Conservation (phyloP, 108 stramenopile species). For the Cyclotella choctawhatcheeana region DNA sequence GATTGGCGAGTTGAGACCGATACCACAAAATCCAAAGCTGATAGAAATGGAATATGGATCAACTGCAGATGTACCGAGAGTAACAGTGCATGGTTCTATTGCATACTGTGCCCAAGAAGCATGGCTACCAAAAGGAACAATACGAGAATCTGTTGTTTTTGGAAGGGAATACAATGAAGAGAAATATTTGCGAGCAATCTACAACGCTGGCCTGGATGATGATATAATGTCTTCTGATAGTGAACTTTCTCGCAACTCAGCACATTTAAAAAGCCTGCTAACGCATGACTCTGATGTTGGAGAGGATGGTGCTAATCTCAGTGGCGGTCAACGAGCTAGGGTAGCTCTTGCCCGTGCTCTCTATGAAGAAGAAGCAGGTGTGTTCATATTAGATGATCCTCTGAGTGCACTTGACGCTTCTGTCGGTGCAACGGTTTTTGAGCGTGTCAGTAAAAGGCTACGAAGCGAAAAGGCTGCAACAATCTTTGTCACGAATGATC, state of each 20-base stretch:
- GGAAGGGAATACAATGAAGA: slow-evolving; percentile 80
- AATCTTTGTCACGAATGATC: slow-evolving; percentile 83
- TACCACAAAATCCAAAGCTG: slow-evolving; percentile 41
- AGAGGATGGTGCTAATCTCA: slow-evolving; percentile 53
- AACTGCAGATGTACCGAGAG: slow-evolving; percentile 60
- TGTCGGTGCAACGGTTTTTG: slow-evolving; percentile 90
- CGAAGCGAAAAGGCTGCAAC: slow-evolving; percentile 62
- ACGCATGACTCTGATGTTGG: slow-evolving; percentile 79
- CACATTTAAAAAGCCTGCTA: slow-evolving; percentile 42
- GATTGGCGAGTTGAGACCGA: slow-evolving; percentile 86
- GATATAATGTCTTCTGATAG: slow-evolving; percentile 50
- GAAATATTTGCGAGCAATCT: slow-evolving; percentile 62
- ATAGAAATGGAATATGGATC: neutral
- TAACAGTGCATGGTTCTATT: slow-evolving; percentile 54
- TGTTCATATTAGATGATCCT: slow-evolving; percentile 93
- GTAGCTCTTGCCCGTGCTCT: slow-evolving; percentile 96
- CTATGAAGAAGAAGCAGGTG: slow-evolving; percentile 85
- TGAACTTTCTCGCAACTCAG: neutral
- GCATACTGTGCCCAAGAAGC: slow-evolving; percentile 86
- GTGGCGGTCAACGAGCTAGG: slow-evolving; percentile 94
- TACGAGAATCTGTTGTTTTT: slow-evolving; percentile 83
- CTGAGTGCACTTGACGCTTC: slow-evolving; percentile 95
- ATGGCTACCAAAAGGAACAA: slow-evolving; percentile 83
- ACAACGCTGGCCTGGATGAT: slow-evolving; percentile 76
- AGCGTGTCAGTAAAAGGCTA: slow-evolving; percentile 60